Evolutionary conservation across 2,329 filamentous ascomycete genomes (phyloP).

Genomic region (Neurospora sp.): DNA sequence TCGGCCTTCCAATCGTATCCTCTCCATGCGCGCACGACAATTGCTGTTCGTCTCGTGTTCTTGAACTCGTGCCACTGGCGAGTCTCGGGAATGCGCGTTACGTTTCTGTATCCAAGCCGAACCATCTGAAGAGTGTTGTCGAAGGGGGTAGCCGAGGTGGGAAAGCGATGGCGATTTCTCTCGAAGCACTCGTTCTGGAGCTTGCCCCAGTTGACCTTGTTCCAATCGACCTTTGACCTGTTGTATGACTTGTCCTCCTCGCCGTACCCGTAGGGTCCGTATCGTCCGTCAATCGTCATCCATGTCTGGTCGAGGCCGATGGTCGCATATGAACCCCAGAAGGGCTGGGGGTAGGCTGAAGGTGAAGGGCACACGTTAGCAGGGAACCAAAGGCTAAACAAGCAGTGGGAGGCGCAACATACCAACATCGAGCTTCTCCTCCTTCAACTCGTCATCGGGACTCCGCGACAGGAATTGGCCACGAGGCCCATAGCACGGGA

Average conservation of each 20-base stretch:
- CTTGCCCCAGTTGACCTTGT: constrained; percentile 24
- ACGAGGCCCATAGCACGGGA: constrained; percentile 20
- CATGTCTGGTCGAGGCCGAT: constrained; percentile 21
- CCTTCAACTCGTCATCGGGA: constrained; percentile 19
- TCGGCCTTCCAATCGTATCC: constrained; percentile 50
- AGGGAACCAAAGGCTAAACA: not conserved
- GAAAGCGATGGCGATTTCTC: constrained; percentile 42
- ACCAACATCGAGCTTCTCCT: constrained; percentile 15
- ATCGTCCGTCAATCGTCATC: constrained; percentile 21
- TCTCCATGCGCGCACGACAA: constrained; percentile 20
- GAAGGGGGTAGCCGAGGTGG: constrained; percentile 9
- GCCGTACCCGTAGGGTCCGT: constrained; percentile 23
- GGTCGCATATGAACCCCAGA: constrained; percentile 22
- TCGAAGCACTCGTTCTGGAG: constrained; percentile 29
- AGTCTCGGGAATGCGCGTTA: constrained; percentile 13
- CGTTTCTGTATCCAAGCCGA: constrained; percentile 12
- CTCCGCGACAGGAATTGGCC: constrained; percentile 18
- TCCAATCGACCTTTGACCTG: constrained; percentile 21
- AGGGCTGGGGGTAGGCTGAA: constrained; percentile 22
- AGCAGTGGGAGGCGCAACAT: not conserved
- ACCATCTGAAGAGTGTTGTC: constrained; percentile 9
- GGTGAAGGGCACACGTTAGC: not conserved
- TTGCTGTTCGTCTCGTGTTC: constrained; percentile 19
- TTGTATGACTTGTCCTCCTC: constrained; percentile 18
- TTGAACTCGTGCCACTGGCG: constrained; percentile 22